phyloP scores from a whole-genome alignment of 768 basidiomycete species.

The Termitomyces sp. region DNA sequence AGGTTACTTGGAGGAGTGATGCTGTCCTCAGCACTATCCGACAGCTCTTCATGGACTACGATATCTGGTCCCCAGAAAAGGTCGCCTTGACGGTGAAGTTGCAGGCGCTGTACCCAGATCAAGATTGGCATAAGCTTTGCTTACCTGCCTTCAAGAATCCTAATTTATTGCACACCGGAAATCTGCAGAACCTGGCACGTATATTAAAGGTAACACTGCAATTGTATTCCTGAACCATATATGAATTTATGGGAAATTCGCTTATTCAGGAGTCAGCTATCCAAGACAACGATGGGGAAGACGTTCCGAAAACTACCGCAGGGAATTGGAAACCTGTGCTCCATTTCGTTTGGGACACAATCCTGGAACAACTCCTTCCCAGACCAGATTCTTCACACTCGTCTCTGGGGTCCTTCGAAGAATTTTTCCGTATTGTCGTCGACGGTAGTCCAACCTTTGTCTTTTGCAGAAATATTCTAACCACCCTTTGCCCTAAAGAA shows the following conservation, averaged over 20 bases:
- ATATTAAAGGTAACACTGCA: slow-evolving; percentile 67
- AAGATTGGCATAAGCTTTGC: slow-evolving; percentile 64
- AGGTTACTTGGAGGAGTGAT: slow-evolving; percentile 68
- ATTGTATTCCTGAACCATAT: background rate
- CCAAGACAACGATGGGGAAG: slow-evolving; percentile 51
- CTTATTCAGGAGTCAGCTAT: slow-evolving; percentile 48
- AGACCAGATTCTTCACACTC: slow-evolving; percentile 31
- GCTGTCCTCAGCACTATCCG: slow-evolving; percentile 52
- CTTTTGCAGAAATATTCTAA: background rate
- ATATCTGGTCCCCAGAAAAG: slow-evolving; percentile 84
- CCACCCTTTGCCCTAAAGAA: slow-evolving; percentile 44
- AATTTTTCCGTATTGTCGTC: slow-evolving; percentile 88
- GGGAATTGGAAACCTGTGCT: slow-evolving; percentile 85
- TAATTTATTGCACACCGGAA: slow-evolving; percentile 65
- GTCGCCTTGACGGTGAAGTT: slow-evolving; percentile 75
- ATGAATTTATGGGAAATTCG: slow-evolving; percentile 10
- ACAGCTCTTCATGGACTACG: slow-evolving; percentile 50
- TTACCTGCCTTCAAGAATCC: slow-evolving; percentile 75
- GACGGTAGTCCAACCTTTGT: slow-evolving; percentile 61
- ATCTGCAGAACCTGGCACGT: slow-evolving; percentile 67
- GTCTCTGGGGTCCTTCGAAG: slow-evolving; percentile 69
- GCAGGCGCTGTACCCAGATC: slow-evolving; percentile 54
- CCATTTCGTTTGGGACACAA: slow-evolving; percentile 87
- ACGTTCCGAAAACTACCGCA: slow-evolving; percentile 43
- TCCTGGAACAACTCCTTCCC: slow-evolving; percentile 74